Percentiles rank a stretch among this genome's conserved stretches.
Conservation (phyloP, 2,329 filamentous ascomycete species). For the Chaetothyriales sp. region DNA sequence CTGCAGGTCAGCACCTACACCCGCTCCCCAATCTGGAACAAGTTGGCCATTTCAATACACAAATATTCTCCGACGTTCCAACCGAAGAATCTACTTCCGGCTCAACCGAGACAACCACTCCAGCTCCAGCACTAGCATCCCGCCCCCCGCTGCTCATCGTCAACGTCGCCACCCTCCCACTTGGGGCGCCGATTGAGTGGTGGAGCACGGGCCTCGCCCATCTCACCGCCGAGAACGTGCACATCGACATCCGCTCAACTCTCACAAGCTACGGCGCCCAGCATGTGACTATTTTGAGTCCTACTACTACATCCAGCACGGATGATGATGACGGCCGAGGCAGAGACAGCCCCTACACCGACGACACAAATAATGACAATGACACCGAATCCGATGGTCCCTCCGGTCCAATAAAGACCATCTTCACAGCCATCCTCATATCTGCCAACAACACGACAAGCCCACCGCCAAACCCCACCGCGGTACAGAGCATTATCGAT, state of each 20-base stretch:
- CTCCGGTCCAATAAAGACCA: not conserved
- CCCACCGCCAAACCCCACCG: no score
- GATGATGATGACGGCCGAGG: not conserved
- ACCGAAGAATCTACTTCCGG: not conserved
- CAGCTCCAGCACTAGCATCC: slow-evolving; percentile 15
- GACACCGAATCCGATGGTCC: not conserved
- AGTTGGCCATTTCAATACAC: slow-evolving; percentile 22
- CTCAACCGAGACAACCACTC: slow-evolving; percentile 9
- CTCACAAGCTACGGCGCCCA: not conserved
- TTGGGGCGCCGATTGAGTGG: slow-evolving; percentile 69
- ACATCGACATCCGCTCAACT: not conserved
- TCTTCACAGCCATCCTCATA: not conserved
- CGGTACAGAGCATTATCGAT: not conserved
- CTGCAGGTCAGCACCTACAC: slow-evolving; percentile 12
- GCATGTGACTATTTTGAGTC: not conserved
- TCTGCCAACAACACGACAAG: not conserved
- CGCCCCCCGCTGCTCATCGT: slow-evolving; percentile 59
- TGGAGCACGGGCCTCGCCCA: slow-evolving; percentile 48
- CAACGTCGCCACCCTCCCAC: slow-evolving; percentile 64
- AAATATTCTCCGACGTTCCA: not conserved
- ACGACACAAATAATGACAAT: not conserved
- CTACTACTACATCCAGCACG: not conserved
- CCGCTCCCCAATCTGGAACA: slow-evolving; percentile 24
- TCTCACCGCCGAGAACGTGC: slow-evolving; percentile 19
- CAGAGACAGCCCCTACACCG: no score